A percentile compares a stretch with the other conserved stretches of the same genome.
Evolutionary conservation across 805 yeast species (phyloP).

Genomic region (Candida caryicola): DNA sequence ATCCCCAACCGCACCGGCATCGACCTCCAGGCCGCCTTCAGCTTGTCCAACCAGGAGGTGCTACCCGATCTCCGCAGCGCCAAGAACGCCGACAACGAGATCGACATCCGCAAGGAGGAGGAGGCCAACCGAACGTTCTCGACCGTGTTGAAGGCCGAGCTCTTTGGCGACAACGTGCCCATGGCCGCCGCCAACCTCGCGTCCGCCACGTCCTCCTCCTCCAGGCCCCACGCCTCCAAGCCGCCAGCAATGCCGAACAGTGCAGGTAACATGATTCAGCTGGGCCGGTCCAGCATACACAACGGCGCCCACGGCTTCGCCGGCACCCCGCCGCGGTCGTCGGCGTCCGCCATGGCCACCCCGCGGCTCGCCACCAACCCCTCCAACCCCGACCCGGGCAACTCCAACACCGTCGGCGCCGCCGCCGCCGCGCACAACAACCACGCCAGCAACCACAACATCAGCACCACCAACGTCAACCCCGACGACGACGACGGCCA

Average conservation of each 20-base stretch:
- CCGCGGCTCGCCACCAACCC: constrained; percentile 10
- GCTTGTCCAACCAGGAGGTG: constrained; percentile 48
- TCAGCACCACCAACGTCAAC: constrained; percentile 1
- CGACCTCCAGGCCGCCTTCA: constrained; percentile 82
- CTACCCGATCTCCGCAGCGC: constrained; percentile 31
- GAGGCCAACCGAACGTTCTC: constrained; percentile 88
- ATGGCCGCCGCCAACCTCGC: constrained; percentile 39
- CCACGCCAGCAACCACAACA: constrained; percentile 20
- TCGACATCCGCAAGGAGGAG: constrained; percentile 65
- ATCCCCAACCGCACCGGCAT: constrained; percentile 86
- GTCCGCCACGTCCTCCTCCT: constrained; percentile 1
- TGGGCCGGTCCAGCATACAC: constrained; percentile 2
- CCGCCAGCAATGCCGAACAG: constrained; percentile 6
- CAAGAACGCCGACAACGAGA: constrained; percentile 49
- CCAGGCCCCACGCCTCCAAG: constrained; percentile 6
- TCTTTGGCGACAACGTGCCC: constrained; percentile 86
- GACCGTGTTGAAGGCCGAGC: constrained; percentile 79
- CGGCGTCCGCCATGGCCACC: constrained; percentile 6
- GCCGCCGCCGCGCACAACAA: constrained; percentile 12
- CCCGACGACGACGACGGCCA: constrained; percentile 3
- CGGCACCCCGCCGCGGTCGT: constrained; percentile 9
- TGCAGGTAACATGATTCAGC: constrained; percentile 7
- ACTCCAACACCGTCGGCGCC: constrained; percentile 8
- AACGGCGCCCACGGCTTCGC: constrained; percentile 1
- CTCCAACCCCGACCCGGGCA: constrained; percentile 10